A percentile compares a stretch with the other conserved stretches of the same genome.
These are phyloP conservation scores for Penicillium frequentans DNA, from an alignment of 2,329 filamentous ascomycete species.

Conservation along the genomic window DNA sequence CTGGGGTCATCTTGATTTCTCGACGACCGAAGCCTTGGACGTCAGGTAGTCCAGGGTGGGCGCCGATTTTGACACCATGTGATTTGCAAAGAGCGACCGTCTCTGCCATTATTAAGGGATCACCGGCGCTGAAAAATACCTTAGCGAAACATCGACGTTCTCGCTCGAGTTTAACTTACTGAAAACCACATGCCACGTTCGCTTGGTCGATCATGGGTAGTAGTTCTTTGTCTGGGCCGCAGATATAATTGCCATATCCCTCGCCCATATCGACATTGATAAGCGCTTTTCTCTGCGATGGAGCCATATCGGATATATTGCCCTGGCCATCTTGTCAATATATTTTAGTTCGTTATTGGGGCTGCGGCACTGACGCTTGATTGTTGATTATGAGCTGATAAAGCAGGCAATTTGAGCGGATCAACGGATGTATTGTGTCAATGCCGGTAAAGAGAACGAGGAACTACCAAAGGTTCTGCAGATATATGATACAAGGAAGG, in stretches of 20 bases:
- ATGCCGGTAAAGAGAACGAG: neutral
- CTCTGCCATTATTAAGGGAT: conserved; percentile 64
- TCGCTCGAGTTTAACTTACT: conserved; percentile 20
- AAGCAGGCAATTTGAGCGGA: neutral
- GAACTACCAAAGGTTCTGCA: neutral
- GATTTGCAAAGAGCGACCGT: conserved; percentile 60
- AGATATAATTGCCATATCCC: conserved; percentile 48
- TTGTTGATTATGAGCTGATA: neutral
- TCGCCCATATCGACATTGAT: conserved; percentile 52
- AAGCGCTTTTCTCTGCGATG: conserved; percentile 53
- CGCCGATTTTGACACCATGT: conserved; percentile 58
- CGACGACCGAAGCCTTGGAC: conserved; percentile 65
- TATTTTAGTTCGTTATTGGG: neutral
- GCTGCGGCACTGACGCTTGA: neutral
- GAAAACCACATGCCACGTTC: conserved; percentile 63
- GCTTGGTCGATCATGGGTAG: conserved; percentile 63
- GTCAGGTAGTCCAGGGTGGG: conserved; percentile 66
- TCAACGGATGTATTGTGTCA: too few species aligned
- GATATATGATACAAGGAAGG: too few species aligned
- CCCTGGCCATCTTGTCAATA: neutral
- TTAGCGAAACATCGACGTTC: neutral
- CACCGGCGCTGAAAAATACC: conserved; percentile 43
- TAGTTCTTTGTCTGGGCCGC: conserved; percentile 60
- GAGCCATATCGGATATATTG: conserved; percentile 38
- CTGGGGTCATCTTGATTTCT: conserved; percentile 59